Base-by-base conservation (phyloP, 352 stramenopile species). In the Globisporangium paddicum region DNA sequence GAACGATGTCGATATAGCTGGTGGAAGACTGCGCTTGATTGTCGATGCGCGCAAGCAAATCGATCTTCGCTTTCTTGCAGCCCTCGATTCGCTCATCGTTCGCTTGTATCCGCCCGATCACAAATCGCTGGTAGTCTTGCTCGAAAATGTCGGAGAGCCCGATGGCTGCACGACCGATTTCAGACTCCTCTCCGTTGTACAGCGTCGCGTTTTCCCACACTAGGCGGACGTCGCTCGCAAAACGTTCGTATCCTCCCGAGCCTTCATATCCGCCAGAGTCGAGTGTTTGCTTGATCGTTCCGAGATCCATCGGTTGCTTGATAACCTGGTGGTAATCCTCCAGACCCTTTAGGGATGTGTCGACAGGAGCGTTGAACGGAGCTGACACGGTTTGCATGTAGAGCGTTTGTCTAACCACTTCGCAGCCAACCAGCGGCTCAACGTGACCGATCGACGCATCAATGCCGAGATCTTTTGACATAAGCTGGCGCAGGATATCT, bases 301-400 rank as follows among this genome's bases (percentile, higher is more conserved):
- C 83, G 16, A 97, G 61, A 74, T 97, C 90, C 86, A 97, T 97
- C 19, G 90, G 90, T 23, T 77, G 74, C 63, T 96, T 97, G 21
- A 97, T 71, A 41, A 94, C 65, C 34, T 93, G 69, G 7, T 75
- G 55, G 49, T 97, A 97, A 63, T 97, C 89, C 65, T 92, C 75
- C 2, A 97, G 65, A 3, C 86, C 86, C 55, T 96, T 86, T 7
- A 76, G 38, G 25, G 72, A 75, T 38, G 69, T 86, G 53, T 96
- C 86, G 13, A 97, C 90, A 4, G 90, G 90, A 28, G 73, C 58
- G 25, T 93, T 88, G 62, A 97, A 97, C 7, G 85, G 80, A 9
- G 69, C 64, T 30, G 85, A 91, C 25, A 88, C 87, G 5, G 79
- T 82, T 50, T 94, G 85, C 75, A 88, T 89, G 38, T 88, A 90